Evolutionary conservation across 768 basidiomycete species (phyloP), one percentile per base, ranked within the genome.

Genomic region (Crucibulum laeve): DNA sequence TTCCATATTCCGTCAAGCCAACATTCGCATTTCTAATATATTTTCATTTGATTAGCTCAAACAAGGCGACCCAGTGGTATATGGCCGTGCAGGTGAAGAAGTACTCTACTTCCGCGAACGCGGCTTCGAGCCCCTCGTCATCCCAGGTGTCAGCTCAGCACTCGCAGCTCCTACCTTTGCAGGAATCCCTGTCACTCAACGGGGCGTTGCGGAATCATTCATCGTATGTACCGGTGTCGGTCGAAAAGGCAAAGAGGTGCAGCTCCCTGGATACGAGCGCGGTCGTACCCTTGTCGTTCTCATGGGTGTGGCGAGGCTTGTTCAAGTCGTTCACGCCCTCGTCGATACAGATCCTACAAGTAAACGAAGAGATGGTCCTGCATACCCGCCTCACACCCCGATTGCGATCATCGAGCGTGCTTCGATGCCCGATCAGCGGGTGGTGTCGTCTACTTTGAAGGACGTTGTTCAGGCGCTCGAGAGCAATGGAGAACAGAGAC

Each of bases 21-120:
- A 40, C 19, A 33, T 25, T 5, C 8, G 11, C 3, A 4, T 18
- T 40, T 34, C 26, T n/a, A 2, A 24, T 15, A 5, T 11, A 42
- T 26, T 23, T 10, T 40, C 33, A 28, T 32, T 45, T 38, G 34
- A 34, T 17, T 39, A 91, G 88, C 73, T 99, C 14, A 98, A 99
- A 67, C 96, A 98, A 72, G 96, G 96, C 10, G 96, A 99, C 59
- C 96, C 96, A 8, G 84, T 87, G 13, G 81, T 99, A 0, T 99
- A 96, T 58, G 96, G 91, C 3, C 83, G 96, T 18, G 87, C 87
- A 0, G 94, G 94, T 23, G 95, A 98, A 59, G 96, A 99, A 64
- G 80, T 97, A 1, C 73, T 95, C 17, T 91, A 87, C 67, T 95
- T 98, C 77, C 82, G 94, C 10, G 64, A 79, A 37, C 82, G 83